Percentiles rank a stretch among this genome's conserved stretches.
phyloP scores from a whole-genome alignment of 306 rosid species.

The Vicia sativa region DNA sequence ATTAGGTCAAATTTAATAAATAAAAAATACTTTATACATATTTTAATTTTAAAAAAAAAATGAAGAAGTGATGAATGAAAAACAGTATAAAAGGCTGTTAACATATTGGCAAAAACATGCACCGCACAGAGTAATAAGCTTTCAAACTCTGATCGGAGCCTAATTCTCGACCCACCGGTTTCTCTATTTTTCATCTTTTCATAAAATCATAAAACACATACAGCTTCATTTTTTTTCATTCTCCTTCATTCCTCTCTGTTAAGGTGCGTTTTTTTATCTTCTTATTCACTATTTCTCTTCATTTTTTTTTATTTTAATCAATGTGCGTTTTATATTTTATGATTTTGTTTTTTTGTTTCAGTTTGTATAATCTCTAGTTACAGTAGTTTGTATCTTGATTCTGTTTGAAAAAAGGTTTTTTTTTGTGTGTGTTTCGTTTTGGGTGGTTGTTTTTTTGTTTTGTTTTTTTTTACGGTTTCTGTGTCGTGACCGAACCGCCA shows the following conservation, averaged over 20 bases:
- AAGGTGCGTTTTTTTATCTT: conserved; percentile 26
- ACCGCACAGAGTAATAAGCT: conserved; percentile 48
- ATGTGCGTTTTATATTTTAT: conserved; percentile 19
- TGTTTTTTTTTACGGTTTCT: neutral
- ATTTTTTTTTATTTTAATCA: conserved; percentile 24
- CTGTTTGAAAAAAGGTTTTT: conserved; percentile 8
- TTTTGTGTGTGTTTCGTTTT: conserved; percentile 14
- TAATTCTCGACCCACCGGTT: conserved; percentile 11
- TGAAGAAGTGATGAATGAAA: conserved; percentile 11
- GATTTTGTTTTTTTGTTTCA: conserved; percentile 4
- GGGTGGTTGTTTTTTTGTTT: neutral
- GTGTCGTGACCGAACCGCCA: neutral
- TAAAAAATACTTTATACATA: neutral
- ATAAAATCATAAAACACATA: neutral
- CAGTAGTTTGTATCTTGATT: neutral
- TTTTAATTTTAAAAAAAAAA: neutral
- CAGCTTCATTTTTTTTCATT: neutral
- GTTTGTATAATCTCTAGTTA: conserved; percentile 12
- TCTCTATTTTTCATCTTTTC: neutral
- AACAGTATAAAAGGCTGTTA: conserved; percentile 39
- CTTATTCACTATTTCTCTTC: conserved; percentile 14
- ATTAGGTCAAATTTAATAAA: conserved; percentile 1
- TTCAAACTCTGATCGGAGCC: conserved; percentile 47
- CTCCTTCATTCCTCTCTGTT: conserved; percentile 7
- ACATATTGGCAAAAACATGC: conserved; percentile 46